These are phyloP conservation scores for Clavispora phyllophila DNA, from an alignment of 805 yeast genomes.

Conservation along the genomic window DNA sequence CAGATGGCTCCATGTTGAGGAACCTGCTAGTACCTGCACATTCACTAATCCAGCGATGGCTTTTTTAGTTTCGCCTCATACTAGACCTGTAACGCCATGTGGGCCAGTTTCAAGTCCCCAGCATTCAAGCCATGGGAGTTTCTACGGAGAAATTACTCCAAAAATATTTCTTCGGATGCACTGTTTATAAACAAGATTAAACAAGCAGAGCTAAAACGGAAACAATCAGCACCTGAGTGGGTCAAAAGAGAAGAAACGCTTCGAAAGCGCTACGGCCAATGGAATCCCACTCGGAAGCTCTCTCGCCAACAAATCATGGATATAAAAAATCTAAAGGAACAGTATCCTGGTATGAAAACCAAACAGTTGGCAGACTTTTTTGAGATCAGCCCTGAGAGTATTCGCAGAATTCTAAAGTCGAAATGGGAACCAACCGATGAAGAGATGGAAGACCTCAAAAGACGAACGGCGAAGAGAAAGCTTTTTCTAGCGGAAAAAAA, in stretches of 20 bases:
- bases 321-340: conserved; percentile 49
- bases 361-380: conserved; percentile 59
- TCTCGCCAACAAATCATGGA: conserved; percentile 67
- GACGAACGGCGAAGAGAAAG: conserved; percentile 44
- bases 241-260: conserved; percentile 60
- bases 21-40: background rate
- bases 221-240: conserved; percentile 49
- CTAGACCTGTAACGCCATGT: background rate
- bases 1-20: too few species aligned
- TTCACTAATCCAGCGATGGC: background rate
- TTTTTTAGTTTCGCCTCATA: background rate
- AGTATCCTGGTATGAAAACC: conserved; percentile 57
- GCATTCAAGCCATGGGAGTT: background rate
- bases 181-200: conserved; percentile 13
- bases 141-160: conserved; percentile 1
- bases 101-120: background rate
- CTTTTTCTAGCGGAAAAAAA: conserved; percentile 11
- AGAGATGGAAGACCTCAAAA: conserved; percentile 42
- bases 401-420: conserved; percentile 72
- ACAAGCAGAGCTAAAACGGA: conserved; percentile 37
- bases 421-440: conserved; percentile 64
- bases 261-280: conserved; percentile 54
- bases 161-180: conserved; percentile 5
- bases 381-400: conserved; percentile 73
- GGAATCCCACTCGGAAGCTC: conserved; percentile 66